phyloP scores from a whole-genome alignment of 208 protist genomes.

The Trypanosoma lewisi region DNA sequence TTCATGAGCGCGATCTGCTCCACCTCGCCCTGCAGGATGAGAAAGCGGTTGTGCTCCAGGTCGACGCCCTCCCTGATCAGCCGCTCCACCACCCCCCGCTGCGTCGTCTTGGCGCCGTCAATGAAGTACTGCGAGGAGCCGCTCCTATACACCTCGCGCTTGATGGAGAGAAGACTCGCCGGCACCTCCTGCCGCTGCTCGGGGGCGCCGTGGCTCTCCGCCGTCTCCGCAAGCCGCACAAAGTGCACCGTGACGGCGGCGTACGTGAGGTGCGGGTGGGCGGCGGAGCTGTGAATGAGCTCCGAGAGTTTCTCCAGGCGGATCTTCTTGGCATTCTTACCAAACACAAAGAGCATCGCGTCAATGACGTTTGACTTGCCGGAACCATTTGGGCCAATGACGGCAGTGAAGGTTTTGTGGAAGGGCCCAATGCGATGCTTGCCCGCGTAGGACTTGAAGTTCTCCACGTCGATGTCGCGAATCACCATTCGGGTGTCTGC shows the following conservation, averaged over 20 bases:
- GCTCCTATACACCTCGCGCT: constrained; percentile 88
- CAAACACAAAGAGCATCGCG: constrained; percentile 99
- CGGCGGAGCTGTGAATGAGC: constrained; percentile 98
- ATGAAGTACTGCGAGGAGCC: constrained; percentile 97
- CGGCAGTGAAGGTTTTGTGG: constrained; percentile 99
- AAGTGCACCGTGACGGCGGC: constrained; percentile 98
- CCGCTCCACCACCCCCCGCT: constrained; percentile 85
- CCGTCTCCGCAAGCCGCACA: constrained; percentile 81
- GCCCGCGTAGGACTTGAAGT: constrained; percentile 99
- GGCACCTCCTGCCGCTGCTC: constrained; percentile 87
- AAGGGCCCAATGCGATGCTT: constrained; percentile 98
- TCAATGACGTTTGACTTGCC: constrained; percentile 99
- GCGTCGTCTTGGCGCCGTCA: constrained; percentile 57
- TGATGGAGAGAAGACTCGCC: constrained; percentile 92
- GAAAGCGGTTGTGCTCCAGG: constrained; percentile 99
- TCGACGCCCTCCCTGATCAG: constrained; percentile 97
- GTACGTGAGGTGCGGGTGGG: constrained; percentile 88
- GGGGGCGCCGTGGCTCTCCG: constrained; percentile 66
- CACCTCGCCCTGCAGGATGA: constrained; percentile 99
- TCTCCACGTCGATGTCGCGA: constrained; percentile 97
- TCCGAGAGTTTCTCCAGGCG: constrained; percentile 96
- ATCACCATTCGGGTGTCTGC: constrained; percentile 92
- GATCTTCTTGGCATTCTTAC: constrained; percentile 97
- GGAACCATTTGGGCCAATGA: constrained; percentile 99
- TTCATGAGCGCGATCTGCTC: constrained; percentile 99